Conservation (phyloP, 2,329 filamentous ascomycete species). For the Cercospora berteroae region DNA sequence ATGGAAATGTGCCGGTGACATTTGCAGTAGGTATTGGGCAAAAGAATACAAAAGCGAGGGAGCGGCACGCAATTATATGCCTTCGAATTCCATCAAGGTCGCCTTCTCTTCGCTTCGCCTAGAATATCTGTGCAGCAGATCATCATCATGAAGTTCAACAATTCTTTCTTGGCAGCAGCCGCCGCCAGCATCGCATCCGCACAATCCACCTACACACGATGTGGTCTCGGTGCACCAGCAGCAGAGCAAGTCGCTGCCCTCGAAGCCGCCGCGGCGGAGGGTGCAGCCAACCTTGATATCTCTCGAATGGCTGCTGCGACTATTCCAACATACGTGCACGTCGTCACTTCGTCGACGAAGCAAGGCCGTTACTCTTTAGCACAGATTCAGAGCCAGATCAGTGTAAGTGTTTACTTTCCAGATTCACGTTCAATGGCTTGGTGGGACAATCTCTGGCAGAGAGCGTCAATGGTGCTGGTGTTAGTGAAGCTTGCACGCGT, state of each 20-base stretch:
- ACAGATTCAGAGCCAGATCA: slow-evolving; percentile 17
- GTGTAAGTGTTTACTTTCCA: neutral
- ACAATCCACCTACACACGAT: slow-evolving; percentile 2
- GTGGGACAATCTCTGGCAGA: neutral
- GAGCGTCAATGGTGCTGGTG: neutral
- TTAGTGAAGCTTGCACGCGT: neutral
- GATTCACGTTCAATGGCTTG: neutral
- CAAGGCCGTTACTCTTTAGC: slow-evolving; percentile 13
- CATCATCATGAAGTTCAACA: slow-evolving; percentile 3
- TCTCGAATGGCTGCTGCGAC: slow-evolving; percentile 1
- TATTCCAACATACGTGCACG: slow-evolving; percentile 39
- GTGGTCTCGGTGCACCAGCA: neutral
- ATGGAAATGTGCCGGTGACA: neutral
- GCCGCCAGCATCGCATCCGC: slow-evolving; percentile 5
- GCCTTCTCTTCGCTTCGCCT: neutral
- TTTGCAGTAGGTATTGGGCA: neutral
- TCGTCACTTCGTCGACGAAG: slow-evolving; percentile 38
- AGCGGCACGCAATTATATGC: neutral
- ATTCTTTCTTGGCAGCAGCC: slow-evolving; percentile 2
- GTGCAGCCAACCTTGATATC: neutral
- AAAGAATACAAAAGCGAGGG: slow-evolving; percentile 6
- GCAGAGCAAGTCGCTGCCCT: slow-evolving; percentile 1
- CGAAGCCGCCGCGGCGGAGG: slow-evolving; percentile 1
- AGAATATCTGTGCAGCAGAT: neutral
- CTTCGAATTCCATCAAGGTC: slow-evolving; percentile 4